Conservation (phyloP, 1,139 yeast genomes). For the Candida labiduridarum region DNA sequence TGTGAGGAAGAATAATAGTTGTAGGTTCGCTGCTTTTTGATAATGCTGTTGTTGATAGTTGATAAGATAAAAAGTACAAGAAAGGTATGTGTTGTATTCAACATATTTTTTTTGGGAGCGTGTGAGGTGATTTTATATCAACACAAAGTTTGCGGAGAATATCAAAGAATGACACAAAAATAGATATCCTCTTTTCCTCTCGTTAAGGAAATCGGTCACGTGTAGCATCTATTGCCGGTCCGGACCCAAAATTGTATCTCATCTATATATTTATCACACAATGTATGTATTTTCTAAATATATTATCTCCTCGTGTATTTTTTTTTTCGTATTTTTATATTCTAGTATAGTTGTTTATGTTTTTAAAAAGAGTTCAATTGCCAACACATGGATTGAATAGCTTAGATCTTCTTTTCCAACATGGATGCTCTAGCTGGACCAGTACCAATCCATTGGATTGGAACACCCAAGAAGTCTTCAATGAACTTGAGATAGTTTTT, state of each 20-base stretch:
- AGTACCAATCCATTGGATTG: slow-evolving; percentile 96
- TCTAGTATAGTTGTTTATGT: neutral
- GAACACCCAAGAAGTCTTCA: slow-evolving; percentile 81
- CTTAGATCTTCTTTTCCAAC: slow-evolving; percentile 49
- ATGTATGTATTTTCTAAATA: neutral
- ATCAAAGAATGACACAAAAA: slow-evolving; percentile 3
- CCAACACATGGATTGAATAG: neutral
- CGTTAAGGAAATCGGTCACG: neutral
- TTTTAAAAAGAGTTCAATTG: too few species aligned
- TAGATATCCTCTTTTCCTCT: neutral
- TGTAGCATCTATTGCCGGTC: neutral
- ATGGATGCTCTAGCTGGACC: slow-evolving; percentile 95
- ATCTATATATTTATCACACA: neutral
- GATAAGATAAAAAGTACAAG: neutral
- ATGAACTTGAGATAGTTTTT: slow-evolving; percentile 79
- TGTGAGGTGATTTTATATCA: slow-evolving; percentile 1
- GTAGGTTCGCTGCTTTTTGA: neutral
- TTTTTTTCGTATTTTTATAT: neutral
- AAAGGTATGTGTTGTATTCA: neutral
- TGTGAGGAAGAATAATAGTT: neutral
- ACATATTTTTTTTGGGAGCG: neutral
- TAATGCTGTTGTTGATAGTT: neutral
- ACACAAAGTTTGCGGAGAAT: neutral
- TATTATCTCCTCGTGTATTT: neutral
- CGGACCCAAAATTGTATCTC: too few species aligned